Base-by-base conservation (phyloP, 1,284 basidiomycete genomes). In the Tylopilus sp. region DNA sequence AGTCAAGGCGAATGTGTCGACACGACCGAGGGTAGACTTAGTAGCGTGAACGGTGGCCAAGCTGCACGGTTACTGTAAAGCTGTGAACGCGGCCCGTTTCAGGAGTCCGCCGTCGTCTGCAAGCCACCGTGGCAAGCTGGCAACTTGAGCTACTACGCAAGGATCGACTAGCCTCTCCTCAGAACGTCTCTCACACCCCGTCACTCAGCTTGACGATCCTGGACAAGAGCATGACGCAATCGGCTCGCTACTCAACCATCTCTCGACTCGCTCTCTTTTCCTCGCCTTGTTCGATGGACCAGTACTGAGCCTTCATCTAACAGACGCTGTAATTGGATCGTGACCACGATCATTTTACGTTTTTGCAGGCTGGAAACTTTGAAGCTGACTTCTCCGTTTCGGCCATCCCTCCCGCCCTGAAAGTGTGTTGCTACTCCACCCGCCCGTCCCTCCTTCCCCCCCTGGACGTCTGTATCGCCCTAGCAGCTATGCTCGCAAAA, bases 281-380 rank as follows among this genome's bases (percentile, higher is more conserved):
- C 66, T 16, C 51, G 55, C 18, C 54, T 66, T 18, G 29, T 46
- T 41, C 59, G 63, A 18, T 60, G 53, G 18, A 18, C 44, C 3
- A 35, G 19, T 1, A 6, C 46, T 7, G 46, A 46, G 2, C 26
- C 43, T 13, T 34, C 33, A 9, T 43, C 48, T 11, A 12, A n/a
- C n/a, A 82, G 81, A 69, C 71, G 12, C 60, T 83, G 2, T 79
- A 81, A n/a, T 57, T 77, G 74, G 54, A 74, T 76, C 33, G 66
- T 82, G 19, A 69, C 74, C 15, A 55, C 73, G 9, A 71, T 78
- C 16, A 67, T 84, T 25, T 70, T 78, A 6, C 75, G 81, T 28
- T 83, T 79, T 59, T 65, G 68, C 23, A 66, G 67, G 15, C 60
- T 78, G 35, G 68, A 58, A 31, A 65, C 63, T n/a, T n/a, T n/a